Base-by-base conservation (phyloP, 176 grass and related monocot species). In the Tuctoria greenei region DNA sequence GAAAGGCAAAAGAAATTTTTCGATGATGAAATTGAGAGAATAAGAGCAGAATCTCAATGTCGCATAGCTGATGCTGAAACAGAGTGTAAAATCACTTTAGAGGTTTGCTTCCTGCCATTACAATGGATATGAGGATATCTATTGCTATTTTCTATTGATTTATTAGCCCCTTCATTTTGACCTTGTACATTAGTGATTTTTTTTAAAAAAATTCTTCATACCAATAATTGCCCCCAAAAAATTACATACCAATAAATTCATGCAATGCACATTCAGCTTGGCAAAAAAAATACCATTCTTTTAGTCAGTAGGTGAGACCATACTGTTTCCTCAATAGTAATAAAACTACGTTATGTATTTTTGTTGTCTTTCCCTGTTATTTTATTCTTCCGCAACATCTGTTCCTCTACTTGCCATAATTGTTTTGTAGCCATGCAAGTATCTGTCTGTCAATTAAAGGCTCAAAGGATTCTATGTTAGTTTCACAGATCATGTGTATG, bases 21-120 rank as follows among this genome's bases (percentile, higher is more conserved):
- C 89, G 92, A 99, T 76, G 96, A 90, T 80, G 92, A 99, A 70
- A 63, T 95, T 85, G 89, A 92, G 75, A 92, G 89, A 80, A 87
- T 95, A 84, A 95, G 89, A 79, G 58, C 69, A 37, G 96, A 99
- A 90, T 73, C 96, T 66, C 87, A 99, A 76, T 82, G 65, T 62
- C 85, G 85, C 41, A 75, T 99, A 69, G 70, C 83, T 73, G 96
- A 99, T 77, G 76, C 81, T 34, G 96, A 95, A 90, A 86, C 58
- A 62, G 85, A 83, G 66, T 95, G 75, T 74, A 92, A 81, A 75
- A 71, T 82, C 70, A 10, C 66, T 72, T 74, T 99, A 67, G 89
- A 99, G 96, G 96, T 95, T 89, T 75, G 69, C 71, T 90, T 59
- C 78, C 54, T 55, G 36, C 72, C 41, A 41, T 69, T 43, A 59